Evolutionary conservation across 768 basidiomycete species (phyloP).

Genomic region (Collybia nuda): DNA sequence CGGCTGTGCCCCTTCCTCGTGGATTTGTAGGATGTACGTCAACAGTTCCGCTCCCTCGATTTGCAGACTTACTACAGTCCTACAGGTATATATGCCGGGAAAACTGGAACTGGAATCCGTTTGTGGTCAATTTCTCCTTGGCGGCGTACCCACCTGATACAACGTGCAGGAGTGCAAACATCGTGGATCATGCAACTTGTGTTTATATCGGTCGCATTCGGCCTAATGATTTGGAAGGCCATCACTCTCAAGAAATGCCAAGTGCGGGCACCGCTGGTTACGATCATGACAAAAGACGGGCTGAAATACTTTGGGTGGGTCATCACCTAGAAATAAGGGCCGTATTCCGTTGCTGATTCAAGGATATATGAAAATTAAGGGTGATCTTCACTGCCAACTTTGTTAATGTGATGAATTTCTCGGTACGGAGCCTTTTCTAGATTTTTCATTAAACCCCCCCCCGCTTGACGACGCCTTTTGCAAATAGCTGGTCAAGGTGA

Average conservation of each 20-base stretch:
- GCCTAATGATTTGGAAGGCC: constrained; percentile 15
- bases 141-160: background rate
- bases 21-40: constrained; percentile 12
- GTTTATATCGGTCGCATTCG: constrained; percentile 13
- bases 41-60: background rate
- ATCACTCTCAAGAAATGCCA: constrained; percentile 3
- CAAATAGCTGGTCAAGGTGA: constrained; percentile 9
- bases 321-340: background rate
- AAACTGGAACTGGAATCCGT: constrained; percentile 11
- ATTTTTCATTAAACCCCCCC: background rate
- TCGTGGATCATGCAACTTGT: constrained; percentile 15
- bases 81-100: constrained; percentile 12
- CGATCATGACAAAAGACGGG: constrained; percentile 11
- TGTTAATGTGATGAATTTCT: constrained; percentile 13
- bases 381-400: constrained; percentile 11
- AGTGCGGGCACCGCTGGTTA: constrained; percentile 11
- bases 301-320: constrained; percentile 13
- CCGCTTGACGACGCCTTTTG: background rate
- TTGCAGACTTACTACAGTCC: background rate
- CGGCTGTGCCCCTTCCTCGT: constrained; percentile 8
- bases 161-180: constrained; percentile 5
- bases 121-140: background rate
- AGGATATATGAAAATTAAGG: background rate
- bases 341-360: background rate
- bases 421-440: background rate